Evolutionary conservation across 2,329 filamentous ascomycete species (phyloP).

Genomic region (Aureobasidium vineae): DNA sequence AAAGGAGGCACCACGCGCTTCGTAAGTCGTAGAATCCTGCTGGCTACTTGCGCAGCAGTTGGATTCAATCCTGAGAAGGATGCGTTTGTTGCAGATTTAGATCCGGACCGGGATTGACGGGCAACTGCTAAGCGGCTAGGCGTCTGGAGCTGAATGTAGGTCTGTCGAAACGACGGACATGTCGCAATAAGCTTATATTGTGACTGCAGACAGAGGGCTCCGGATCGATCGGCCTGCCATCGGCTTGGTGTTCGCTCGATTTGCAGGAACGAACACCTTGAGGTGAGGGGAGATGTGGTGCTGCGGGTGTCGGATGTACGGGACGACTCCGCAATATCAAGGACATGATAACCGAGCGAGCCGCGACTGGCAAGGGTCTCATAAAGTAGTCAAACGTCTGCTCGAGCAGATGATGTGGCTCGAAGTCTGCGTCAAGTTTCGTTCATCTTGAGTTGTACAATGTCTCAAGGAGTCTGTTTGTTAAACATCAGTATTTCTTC

Average conservation of each 20-base stretch:
- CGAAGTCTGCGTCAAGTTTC: background rate
- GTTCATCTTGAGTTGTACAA: background rate
- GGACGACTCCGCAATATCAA: conserved; percentile 4
- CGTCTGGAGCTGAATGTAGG: background rate
- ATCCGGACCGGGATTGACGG: background rate
- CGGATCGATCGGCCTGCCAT: background rate
- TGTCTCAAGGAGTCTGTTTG: conserved; percentile 10
- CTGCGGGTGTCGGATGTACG: background rate
- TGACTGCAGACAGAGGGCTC: background rate
- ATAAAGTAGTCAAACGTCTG: background rate
- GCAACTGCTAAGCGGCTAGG: conserved; percentile 6
- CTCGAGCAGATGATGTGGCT: background rate
- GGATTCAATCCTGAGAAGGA: background rate
- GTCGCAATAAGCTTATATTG: background rate
- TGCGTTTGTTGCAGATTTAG: background rate
- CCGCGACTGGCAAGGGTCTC: background rate
- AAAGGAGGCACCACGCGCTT: background rate
- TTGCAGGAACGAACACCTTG: background rate
- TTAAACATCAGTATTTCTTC: background rate
- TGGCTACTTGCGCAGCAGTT: background rate
- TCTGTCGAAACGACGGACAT: background rate
- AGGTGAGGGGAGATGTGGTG: background rate
- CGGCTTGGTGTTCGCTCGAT: background rate
- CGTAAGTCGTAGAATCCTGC: conserved; percentile 17
- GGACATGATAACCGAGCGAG: conserved; percentile 3